Conservation (phyloP, 2,329 filamentous ascomycete genomes). For the Aspergillus uvarum region DNA sequence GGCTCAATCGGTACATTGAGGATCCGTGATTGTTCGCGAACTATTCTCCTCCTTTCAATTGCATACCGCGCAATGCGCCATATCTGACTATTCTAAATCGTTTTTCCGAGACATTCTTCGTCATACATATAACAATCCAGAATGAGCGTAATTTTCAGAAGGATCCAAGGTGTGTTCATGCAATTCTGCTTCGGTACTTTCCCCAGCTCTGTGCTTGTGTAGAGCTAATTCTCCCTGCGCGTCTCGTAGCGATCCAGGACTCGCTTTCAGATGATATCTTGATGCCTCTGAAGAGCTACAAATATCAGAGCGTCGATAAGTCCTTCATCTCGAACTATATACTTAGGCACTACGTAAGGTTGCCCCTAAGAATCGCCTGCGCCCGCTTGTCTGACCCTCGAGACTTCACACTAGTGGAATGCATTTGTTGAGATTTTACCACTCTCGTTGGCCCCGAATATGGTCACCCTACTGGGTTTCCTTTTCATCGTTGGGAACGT, state of each 20-base stretch:
- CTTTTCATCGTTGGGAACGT: slow-evolving; percentile 90
- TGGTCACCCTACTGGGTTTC: slow-evolving; percentile 94
- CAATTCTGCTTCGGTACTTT: not conserved
- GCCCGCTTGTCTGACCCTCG: slow-evolving; percentile 12
- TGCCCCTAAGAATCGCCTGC: not conserved
- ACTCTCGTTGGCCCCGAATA: slow-evolving; percentile 95
- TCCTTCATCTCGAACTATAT: slow-evolving; percentile 92
- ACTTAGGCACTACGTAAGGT: slow-evolving; percentile 85
- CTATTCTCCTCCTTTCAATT: not conserved
- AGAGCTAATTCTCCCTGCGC: slow-evolving; percentile 5
- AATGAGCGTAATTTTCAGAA: slow-evolving; percentile 35
- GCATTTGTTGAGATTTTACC: slow-evolving; percentile 87
- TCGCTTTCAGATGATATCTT: slow-evolving; percentile 85
- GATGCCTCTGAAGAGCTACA: slow-evolving; percentile 89
- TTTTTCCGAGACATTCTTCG: not conserved
- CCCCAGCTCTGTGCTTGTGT: not conserved
- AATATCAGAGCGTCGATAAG: slow-evolving; percentile 96
- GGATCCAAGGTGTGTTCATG: slow-evolving; percentile 36
- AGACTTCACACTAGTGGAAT: slow-evolving; percentile 74
- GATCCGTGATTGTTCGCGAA: slow-evolving; percentile 1
- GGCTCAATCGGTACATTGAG: not conserved
- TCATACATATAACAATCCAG: slow-evolving; percentile 4
- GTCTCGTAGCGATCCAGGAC: slow-evolving; percentile 45
- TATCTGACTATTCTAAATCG: not conserved
- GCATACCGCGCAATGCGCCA: slow-evolving; percentile 17